Conservation (phyloP, 495 filamentous ascomycete genomes). For the Jackrogersella minutella region DNA sequence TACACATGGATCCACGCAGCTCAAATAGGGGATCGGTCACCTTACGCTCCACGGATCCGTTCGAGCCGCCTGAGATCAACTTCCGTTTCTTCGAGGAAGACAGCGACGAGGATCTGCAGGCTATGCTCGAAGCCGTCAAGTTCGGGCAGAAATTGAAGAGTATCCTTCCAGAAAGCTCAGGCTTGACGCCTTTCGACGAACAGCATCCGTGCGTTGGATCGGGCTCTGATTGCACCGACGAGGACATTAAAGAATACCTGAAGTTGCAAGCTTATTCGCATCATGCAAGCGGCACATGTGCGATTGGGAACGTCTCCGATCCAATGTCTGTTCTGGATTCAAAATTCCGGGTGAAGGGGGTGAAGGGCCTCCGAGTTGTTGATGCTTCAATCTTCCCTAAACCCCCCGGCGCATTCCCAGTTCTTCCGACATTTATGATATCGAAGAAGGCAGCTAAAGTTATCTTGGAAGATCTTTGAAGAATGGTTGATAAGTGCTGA, state of each 20-base stretch:
- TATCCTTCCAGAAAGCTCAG: constrained; percentile 20
- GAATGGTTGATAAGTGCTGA: not conserved
- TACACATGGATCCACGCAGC: constrained; percentile 47
- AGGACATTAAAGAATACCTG: constrained; percentile 47
- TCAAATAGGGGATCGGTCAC: constrained; percentile 49
- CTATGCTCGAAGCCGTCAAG: constrained; percentile 55
- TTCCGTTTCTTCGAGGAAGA: constrained; percentile 58
- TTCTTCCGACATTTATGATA: constrained; percentile 67
- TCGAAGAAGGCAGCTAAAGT: constrained; percentile 65
- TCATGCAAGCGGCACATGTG: constrained; percentile 62
- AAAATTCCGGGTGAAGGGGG: constrained; percentile 60
- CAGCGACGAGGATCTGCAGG: constrained; percentile 48
- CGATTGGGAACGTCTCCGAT: constrained; percentile 58
- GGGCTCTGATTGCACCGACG: constrained; percentile 41
- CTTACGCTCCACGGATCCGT: constrained; percentile 55
- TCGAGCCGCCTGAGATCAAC: constrained; percentile 55
- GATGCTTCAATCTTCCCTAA: constrained; percentile 66
- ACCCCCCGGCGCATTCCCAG: constrained; percentile 63
- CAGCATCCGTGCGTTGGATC: constrained; percentile 42
- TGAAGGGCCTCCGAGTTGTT: constrained; percentile 61
- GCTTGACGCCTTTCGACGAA: constrained; percentile 43
- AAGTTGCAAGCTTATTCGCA: constrained; percentile 56
- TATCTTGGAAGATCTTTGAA: constrained; percentile 50
- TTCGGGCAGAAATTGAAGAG: constrained; percentile 47
- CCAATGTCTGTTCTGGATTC: constrained; percentile 61